Conservation (phyloP, 805 yeast species). For the Dipodascus albidus region DNA sequence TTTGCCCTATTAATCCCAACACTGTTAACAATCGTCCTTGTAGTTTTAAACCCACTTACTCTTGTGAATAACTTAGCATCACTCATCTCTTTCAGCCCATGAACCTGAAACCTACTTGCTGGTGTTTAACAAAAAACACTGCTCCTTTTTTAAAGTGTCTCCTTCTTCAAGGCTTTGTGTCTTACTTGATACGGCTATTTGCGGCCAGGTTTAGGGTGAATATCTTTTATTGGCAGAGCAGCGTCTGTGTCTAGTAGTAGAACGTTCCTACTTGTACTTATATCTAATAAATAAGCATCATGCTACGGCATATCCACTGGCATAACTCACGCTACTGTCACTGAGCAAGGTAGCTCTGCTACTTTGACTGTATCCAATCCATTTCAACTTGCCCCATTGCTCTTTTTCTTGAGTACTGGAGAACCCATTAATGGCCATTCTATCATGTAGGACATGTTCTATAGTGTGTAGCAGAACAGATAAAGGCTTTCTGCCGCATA, state of each 20-base stretch:
- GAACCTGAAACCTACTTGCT: not conserved
- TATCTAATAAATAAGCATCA: no score
- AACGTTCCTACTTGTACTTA: no score
- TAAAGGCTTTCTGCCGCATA: conserved; percentile 86
- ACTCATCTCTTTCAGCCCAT: conserved; percentile 12
- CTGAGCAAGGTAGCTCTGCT: conserved; percentile 32
- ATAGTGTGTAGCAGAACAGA: conserved; percentile 46
- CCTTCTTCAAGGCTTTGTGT: no score
- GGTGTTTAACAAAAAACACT: no score
- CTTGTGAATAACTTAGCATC: conserved; percentile 22
- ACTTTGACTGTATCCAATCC: conserved; percentile 80
- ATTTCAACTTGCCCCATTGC: conserved; percentile 34
- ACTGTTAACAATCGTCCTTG: not conserved
- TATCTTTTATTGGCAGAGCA: no score
- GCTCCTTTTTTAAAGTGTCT: no score
- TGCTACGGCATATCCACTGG: conserved; percentile 53
- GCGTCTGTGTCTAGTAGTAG: no score
- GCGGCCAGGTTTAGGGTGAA: no score
- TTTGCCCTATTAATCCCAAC: conserved; percentile 18
- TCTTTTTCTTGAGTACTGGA: not conserved
- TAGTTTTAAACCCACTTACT: conserved; percentile 9
- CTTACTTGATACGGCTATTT: no score
- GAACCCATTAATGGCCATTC: conserved; percentile 6
- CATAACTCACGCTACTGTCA: conserved; percentile 89
- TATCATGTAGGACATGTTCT: conserved; percentile 27